Evolutionary conservation across 495 filamentous ascomycete species (phyloP).

Genomic region (Talaromyces borbonicus): DNA sequence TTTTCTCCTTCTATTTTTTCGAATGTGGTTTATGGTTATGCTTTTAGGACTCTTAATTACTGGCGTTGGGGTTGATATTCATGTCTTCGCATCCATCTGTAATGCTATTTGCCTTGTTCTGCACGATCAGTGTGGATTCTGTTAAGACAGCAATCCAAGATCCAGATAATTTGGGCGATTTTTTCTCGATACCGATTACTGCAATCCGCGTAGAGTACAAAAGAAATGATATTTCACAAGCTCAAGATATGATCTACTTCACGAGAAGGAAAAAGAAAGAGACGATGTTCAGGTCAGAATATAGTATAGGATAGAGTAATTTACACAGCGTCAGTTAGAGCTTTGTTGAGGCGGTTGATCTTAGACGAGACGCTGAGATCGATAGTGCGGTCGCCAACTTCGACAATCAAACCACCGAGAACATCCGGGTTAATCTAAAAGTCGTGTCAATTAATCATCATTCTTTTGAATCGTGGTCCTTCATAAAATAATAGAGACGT

Average conservation of each 20-base stretch:
- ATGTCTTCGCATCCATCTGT: too few species aligned
- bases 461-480: too few species aligned
- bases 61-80: too few species aligned
- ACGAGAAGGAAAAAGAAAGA: neutral
- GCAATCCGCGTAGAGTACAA: neutral
- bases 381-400: constrained; percentile 96
- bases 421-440: constrained; percentile 96
- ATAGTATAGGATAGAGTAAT: constrained; percentile 22
- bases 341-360: constrained; percentile 98
- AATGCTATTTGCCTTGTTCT: too few species aligned
- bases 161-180: neutral
- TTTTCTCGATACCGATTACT: neutral
- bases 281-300: constrained; percentile 2
- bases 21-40: too few species aligned
- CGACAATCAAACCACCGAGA: constrained; percentile 85
- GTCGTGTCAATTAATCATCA: too few species aligned
- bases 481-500: constrained; percentile 17
- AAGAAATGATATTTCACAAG: neutral
- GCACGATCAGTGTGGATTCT: too few species aligned
- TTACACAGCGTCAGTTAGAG: constrained; percentile 92
- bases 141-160: too few species aligned
- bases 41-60: too few species aligned
- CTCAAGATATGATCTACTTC: neutral
- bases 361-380: constrained; percentile 91
- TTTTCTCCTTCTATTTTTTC: too few species aligned